phyloP scores from a whole-genome alignment of 208 protist genomes.

The Trypanosoma caninum region DNA sequence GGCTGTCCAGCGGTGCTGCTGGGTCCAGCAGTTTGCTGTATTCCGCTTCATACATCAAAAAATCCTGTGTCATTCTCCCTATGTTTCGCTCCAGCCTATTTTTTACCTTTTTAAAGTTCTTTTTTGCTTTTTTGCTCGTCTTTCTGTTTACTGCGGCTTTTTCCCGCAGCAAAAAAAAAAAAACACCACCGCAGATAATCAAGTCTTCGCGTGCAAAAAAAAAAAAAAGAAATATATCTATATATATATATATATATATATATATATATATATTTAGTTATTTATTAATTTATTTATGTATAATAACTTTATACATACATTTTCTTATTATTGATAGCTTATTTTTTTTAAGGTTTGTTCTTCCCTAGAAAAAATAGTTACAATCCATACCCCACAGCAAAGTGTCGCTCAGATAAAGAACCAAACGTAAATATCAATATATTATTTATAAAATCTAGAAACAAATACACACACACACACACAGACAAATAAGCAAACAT shows the following conservation, averaged over 20 bases:
- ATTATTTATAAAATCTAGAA: too few species aligned
- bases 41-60: constrained; percentile 36
- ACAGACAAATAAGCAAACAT: neutral
- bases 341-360: neutral
- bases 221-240: constrained; percentile 18
- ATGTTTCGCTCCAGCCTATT: too few species aligned
- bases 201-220: neutral
- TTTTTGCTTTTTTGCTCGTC: neutral
- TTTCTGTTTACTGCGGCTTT: too few species aligned
- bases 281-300: neutral
- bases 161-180: too few species aligned
- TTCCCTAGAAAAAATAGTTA: neutral
- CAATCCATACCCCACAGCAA: too few species aligned
- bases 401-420: too few species aligned
- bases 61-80: constrained; percentile 4
- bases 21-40: constrained; percentile 74
- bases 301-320: too few species aligned
- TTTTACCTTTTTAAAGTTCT: neutral
- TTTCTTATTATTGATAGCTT: too few species aligned
- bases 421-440: too few species aligned
- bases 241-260: constrained; percentile 16
- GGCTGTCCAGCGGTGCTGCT: constrained; percentile 69
- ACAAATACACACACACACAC: neutral
- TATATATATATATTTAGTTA: constrained; percentile 10
- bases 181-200: too few species aligned